These are phyloP conservation scores for Acorus calamus DNA, from an alignment of 106 monocot species.

Conservation along the genomic window DNA sequence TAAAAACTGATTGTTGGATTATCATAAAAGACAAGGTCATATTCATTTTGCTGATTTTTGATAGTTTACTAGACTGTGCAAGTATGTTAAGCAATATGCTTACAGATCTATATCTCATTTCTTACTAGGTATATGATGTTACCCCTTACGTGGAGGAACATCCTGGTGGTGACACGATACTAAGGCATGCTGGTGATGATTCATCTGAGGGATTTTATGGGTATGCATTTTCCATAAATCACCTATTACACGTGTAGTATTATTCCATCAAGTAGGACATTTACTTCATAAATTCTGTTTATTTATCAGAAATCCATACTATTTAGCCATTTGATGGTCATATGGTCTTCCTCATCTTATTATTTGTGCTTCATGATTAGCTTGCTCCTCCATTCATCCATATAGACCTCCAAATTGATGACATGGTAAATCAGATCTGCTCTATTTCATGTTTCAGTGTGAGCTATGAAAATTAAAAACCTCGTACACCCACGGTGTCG, in stretches of 20 bases:
- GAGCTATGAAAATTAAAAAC: too few species aligned
- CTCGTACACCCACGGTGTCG: too few species aligned
- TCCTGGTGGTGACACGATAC: constrained; percentile 91
- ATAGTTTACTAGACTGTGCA: background rate
- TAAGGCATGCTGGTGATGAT: constrained; percentile 88
- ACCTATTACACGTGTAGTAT: too few species aligned
- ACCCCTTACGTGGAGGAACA: constrained; percentile 96
- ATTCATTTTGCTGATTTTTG: background rate
- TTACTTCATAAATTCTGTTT: too few species aligned
- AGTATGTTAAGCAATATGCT: background rate
- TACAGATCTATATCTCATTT: background rate
- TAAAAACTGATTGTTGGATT: constrained; percentile 90
- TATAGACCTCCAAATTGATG: too few species aligned
- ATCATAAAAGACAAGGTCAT: constrained; percentile 87
- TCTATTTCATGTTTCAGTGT: too few species aligned
- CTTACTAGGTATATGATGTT: constrained; percentile 79
- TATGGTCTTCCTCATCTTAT: background rate
- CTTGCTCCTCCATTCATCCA: background rate
- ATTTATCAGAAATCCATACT: too few species aligned
- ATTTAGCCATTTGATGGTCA: too few species aligned
- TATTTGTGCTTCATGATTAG: background rate
- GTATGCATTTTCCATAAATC: constrained; percentile 26
- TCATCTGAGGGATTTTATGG: constrained; percentile 92
- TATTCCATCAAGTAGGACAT: too few species aligned
- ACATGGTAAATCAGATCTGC: too few species aligned